These are phyloP conservation scores for Urtica urens DNA, from an alignment of 306 rosid genomes.

Conservation along the genomic window DNA sequence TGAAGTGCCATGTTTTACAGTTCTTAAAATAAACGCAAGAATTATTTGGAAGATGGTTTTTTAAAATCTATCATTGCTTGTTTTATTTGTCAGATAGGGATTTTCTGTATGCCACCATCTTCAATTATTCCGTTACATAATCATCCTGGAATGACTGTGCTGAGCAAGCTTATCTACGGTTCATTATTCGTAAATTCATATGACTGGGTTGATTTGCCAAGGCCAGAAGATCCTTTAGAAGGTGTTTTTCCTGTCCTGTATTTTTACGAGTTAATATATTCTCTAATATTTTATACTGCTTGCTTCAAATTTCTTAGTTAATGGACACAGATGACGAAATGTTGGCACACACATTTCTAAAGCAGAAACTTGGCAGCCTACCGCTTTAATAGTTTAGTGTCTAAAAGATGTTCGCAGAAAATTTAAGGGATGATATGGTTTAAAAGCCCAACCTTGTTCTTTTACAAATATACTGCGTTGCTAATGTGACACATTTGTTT, in stretches of 20 bases:
- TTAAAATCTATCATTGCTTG: neutral
- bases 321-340: too few species aligned
- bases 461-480: too few species aligned
- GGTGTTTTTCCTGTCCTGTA: conserved; percentile 32
- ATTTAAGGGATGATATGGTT: too few species aligned
- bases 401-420: too few species aligned
- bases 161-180: conserved; percentile 95
- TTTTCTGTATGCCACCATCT: conserved; percentile 89
- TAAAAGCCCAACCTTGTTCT: too few species aligned
- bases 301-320: neutral
- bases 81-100: conserved; percentile 61
- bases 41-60: conserved; percentile 9
- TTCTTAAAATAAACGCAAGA: neutral
- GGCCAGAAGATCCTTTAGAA: conserved; percentile 37
- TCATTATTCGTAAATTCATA: conserved; percentile 66
- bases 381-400: too few species aligned
- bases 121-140: conserved; percentile 88
- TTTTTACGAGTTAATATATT: neutral
- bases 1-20: neutral
- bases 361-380: neutral
- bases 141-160: conserved; percentile 95
- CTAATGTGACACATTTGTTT: too few species aligned
- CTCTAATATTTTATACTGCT: conserved; percentile 1
- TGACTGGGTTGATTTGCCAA: conserved; percentile 78
- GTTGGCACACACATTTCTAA: neutral